Percentiles rank a stretch among this genome's conserved stretches.
These are phyloP conservation scores for Podila epigama DNA, from an alignment of 192 early-diverging fungal genomes.

Conservation along the genomic window DNA sequence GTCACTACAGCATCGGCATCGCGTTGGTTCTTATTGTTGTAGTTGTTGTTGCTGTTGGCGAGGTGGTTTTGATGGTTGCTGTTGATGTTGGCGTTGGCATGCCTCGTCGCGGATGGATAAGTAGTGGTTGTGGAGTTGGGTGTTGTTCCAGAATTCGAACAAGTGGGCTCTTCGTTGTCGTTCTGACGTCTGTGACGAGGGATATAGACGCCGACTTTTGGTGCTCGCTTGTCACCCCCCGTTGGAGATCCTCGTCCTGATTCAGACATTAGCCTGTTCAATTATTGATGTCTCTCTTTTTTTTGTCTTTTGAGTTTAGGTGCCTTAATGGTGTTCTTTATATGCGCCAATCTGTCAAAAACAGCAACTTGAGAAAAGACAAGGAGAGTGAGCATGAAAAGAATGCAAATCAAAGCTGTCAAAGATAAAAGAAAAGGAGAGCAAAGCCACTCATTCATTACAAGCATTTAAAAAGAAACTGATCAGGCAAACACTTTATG, in stretches of 20 bases:
- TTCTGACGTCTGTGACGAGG: conserved; percentile 34
- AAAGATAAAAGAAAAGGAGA: background rate
- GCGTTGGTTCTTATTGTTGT: background rate
- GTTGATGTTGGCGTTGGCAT: background rate
- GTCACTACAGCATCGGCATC: background rate
- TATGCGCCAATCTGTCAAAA: too few relatives aligned
- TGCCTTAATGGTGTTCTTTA: too few relatives aligned
- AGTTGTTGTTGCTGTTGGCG: too few relatives aligned
- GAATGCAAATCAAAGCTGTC: background rate
- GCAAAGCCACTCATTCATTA: conserved; percentile 2
- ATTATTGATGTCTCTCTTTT: too few relatives aligned
- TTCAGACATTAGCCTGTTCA: conserved; percentile 12
- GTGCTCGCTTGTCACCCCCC: conserved; percentile 1
- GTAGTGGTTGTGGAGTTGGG: background rate
- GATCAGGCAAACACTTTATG: background rate
- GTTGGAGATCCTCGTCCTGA: background rate
- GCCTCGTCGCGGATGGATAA: background rate
- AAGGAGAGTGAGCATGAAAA: background rate
- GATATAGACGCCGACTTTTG: conserved; percentile 39
- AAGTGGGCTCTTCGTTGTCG: background rate
- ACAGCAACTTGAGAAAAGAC: background rate
- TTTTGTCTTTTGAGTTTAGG: background rate
- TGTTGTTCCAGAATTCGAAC: background rate
- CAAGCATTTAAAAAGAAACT: too few relatives aligned
- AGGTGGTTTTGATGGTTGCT: too few relatives aligned